Base-by-base conservation (phyloP, 2,329 filamentous ascomycete species). In the Talaromyces sp. region DNA sequence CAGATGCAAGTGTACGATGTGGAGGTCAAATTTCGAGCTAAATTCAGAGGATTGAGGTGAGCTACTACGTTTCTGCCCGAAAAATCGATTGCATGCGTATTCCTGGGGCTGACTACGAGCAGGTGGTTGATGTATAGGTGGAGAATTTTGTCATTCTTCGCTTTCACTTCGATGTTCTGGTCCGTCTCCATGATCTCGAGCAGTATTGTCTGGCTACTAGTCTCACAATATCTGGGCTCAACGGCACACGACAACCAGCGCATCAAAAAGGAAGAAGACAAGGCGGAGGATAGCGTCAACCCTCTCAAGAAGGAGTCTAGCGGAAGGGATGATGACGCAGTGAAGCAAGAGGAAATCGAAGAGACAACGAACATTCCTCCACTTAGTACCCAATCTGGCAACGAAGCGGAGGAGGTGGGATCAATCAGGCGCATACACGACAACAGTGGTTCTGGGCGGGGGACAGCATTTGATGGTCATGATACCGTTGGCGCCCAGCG, bases 91-190 rank as follows among this genome's bases (percentile, higher is more conserved):
- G 16, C 44, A 6, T 23, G 21, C 39, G 6, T 28, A 9, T 31
- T 23, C 28, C n/a, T 18, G 23, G 21, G 14, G 16, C 59, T 64
- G 2, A 64, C 55, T 12, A 3, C 14, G 11, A 58, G 23, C 28
- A 82, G 89, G 56, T 95, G 90, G 86, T 70, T 93, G 61, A 96
- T 99, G 90, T 95, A 95, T 70, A 87, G 91, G 65, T 88, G 93
- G 77, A 86, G 89, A 12, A 70, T 95, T 39, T 74, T 86, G 1
- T 87, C 87, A 5, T 92, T 92, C 63, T 59, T 89, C 0, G 70
- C 88, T 0, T 89, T 92, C 69, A 90, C 88, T 0, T 75, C 80
- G 0, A 68, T 85, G 0, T 97, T 97, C 75, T 98, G 93, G 92
- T 72, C 79, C 1, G 85, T 86, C 12, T 92, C 93, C 71, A 82